These are phyloP conservation scores for Apocynum venetum DNA, from an alignment of 257 asterid species.

Conservation along the genomic window DNA sequence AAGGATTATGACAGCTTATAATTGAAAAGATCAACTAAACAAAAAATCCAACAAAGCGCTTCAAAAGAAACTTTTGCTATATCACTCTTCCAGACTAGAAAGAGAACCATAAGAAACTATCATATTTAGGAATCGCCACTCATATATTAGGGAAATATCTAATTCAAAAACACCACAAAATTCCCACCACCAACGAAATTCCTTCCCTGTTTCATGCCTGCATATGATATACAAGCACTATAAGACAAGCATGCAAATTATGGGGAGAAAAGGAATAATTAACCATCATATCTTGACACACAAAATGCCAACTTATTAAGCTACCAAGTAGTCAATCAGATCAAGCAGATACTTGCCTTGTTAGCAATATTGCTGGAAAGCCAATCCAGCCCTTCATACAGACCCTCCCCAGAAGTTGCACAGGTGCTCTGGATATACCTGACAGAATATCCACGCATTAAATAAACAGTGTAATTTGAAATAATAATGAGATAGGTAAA, in stretches of 20 bases:
- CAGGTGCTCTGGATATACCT: slow-evolving; percentile 38
- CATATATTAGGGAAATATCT: slow-evolving; percentile 1
- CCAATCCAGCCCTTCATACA: slow-evolving; percentile 38
- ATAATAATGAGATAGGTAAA: background rate
- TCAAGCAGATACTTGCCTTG: slow-evolving; percentile 21
- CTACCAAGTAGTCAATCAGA: background rate
- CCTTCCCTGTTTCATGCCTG: slow-evolving; percentile 22
- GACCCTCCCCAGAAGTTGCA: slow-evolving; percentile 38
- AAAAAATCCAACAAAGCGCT: slow-evolving; percentile 8
- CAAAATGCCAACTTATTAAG: background rate
- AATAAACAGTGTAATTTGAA: background rate
- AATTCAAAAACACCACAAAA: slow-evolving; percentile 14
- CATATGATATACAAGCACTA: slow-evolving; percentile 3
- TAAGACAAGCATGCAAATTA: too few relatives aligned
- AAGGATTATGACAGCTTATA: slow-evolving; percentile 12
- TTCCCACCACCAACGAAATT: slow-evolving; percentile 1
- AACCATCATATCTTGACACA: background rate
- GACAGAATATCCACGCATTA: background rate
- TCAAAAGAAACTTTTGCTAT: slow-evolving; percentile 14
- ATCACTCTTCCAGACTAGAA: background rate
- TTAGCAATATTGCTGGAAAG: slow-evolving; percentile 36
- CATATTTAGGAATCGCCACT: slow-evolving; percentile 4
- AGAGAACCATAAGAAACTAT: slow-evolving; percentile 4
- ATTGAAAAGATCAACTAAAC: slow-evolving; percentile 8
- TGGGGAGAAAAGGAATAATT: background rate